A percentile compares a stretch with the other conserved stretches of the same genome.
Conservation (phyloP, 331 rosid species). For the Rosa hybrid region DNA sequence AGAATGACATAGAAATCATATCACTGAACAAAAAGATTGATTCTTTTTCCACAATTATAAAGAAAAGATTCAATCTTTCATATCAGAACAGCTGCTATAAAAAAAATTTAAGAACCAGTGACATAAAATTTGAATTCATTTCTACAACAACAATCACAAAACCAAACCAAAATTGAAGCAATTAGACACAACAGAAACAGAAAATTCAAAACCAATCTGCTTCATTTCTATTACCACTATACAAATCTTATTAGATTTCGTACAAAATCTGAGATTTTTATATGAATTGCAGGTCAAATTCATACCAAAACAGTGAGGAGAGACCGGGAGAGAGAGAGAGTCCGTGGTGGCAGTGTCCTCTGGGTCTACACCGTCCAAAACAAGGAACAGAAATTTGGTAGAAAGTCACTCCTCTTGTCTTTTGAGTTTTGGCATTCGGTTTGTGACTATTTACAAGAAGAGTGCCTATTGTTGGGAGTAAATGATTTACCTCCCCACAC, state of each 20-base stretch:
- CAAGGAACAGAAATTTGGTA: neutral
- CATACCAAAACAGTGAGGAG: slow-evolving; percentile 33
- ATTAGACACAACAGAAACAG: neutral
- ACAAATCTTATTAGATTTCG: neutral
- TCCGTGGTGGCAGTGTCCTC: slow-evolving; percentile 23
- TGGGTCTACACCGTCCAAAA: slow-evolving; percentile 27
- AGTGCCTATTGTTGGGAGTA: neutral
- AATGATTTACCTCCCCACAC: neutral
- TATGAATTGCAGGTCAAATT: neutral
- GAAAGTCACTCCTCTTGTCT: neutral
- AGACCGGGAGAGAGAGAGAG: slow-evolving; percentile 14
- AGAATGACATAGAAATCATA: neutral
- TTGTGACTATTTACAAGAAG: slow-evolving; percentile 8
- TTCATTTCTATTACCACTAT: neutral
- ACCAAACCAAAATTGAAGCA: neutral
- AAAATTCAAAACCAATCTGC: neutral
- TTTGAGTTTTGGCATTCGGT: neutral
- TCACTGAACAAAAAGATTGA: neutral
- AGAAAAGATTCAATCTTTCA: slow-evolving; percentile 5
- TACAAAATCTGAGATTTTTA: neutral
- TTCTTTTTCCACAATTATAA: neutral
- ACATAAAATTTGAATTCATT: neutral
- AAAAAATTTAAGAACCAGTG: neutral
- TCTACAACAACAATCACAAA: neutral
- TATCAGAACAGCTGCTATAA: neutral